Evolutionary conservation across 139 green algal genomes (phyloP), one percentile per base, ranked within the genome.

Genomic region (Chlorella sp.): DNA sequence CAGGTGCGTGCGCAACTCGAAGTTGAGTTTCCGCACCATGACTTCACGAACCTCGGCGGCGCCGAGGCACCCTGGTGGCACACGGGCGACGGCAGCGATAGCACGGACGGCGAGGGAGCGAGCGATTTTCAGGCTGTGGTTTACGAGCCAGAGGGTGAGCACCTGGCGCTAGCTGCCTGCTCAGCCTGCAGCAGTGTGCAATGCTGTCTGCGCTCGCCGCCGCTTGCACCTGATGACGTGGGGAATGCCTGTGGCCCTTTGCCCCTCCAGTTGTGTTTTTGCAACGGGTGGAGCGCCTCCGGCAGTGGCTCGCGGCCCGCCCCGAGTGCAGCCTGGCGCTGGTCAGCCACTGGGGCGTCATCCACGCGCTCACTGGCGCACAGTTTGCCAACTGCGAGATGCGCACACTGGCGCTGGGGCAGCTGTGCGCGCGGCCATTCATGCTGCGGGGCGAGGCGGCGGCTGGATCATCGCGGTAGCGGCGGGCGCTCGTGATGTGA

Each of bases 331-430:
- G 50, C 60, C 74, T 92, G 11, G 88, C 78, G 2, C 35, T 91
- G 19, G 88, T 92, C 23, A 72, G 71, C 7, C 88, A 92, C 42
- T 90, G 81, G 79, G 86, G 86, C 1, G 76, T 89, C 23, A 59
- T 92, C 38, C 9, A 88, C 12, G 73, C 79, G 50, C 70, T 92
- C 36, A 90, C 87, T 35, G 71, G 74, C 23, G 27, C 23, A 11
- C 41, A 79, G 25, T 87, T 89, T 33, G 35, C 69, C 29, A 86
- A 86, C 65, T 86, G 81, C 29, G 81, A 86, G 55, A 40, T 86
- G 33, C 70, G 59, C 9, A 83, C 69, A 8, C 2, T 66, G 59
- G 31, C 31, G 31, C 33, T 66, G 11, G 59, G 59, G 6, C 25
- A 66, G 5, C 59, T 66, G 59, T 31, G 33, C 2, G 59, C 59